Evolutionary conservation across 176 grass and related monocot species (phyloP).

Genomic region (Cocos nucifera): DNA sequence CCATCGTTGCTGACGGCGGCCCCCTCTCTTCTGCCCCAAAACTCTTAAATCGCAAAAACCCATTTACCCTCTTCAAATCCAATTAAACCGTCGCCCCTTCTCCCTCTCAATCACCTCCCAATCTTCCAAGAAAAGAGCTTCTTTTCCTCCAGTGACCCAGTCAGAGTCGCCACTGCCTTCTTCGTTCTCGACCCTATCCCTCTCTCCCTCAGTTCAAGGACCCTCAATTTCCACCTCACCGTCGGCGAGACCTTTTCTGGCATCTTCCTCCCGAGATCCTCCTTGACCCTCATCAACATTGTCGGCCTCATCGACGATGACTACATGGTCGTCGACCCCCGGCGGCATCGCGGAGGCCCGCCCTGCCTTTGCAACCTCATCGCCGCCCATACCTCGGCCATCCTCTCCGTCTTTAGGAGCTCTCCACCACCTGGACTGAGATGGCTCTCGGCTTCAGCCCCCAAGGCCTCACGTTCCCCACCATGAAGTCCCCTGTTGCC

Average conservation of each 20-base stretch:
- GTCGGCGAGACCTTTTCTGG: constrained; percentile 63
- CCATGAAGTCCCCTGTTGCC: constrained; percentile 38
- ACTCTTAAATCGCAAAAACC: not conserved
- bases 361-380: constrained; percentile 79
- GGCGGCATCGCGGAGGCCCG: constrained; percentile 65
- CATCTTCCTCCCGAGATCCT: constrained; percentile 77
- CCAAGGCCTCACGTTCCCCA: constrained; percentile 43
- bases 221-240: constrained; percentile 57
- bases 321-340: constrained; percentile 61
- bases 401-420: constrained; percentile 71
- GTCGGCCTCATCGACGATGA: constrained; percentile 68
- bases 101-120: not conserved
- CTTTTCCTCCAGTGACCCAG: constrained; percentile 10
- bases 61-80: constrained; percentile 14
- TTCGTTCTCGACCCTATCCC: constrained; percentile 9
- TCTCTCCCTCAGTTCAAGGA: constrained; percentile 3
- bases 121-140: not conserved
- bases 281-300: constrained; percentile 64
- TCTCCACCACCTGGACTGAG: constrained; percentile 62
- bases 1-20: too few species aligned
- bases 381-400: constrained; percentile 45
- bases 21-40: constrained; percentile 14
- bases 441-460: constrained; percentile 46
- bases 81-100: constrained; percentile 8
- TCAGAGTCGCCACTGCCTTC: constrained; percentile 16